Evolutionary conservation across 2,329 filamentous ascomycete genomes (phyloP).

Genomic region (Nannizzia gypsea): DNA sequence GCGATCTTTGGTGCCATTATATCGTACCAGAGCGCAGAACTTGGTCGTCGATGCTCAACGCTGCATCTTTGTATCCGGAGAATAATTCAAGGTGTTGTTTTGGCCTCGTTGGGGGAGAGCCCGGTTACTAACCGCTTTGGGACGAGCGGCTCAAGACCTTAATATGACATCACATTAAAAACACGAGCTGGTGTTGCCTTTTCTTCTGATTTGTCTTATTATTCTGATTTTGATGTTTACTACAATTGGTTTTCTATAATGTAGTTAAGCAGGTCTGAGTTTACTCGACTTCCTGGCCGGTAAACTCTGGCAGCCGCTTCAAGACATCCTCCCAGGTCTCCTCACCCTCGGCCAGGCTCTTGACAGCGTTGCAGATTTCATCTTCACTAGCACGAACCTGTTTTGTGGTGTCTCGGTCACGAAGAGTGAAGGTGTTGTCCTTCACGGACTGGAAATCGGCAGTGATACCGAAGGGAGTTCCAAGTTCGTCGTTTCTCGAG

Average conservation of each 20-base stretch:
- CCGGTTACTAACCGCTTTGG: conserved; percentile 1
- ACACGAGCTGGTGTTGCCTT: neutral
- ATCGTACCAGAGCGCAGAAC: neutral
- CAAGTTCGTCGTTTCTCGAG: conserved; percentile 87
- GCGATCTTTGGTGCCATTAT: conserved; percentile 30
- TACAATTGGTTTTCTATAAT: neutral
- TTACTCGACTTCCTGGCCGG: conserved; percentile 52
- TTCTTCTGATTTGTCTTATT: neutral
- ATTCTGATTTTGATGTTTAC: neutral
- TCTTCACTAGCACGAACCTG: conserved; percentile 78
- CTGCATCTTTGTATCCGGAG: neutral
- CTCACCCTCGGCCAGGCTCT: conserved; percentile 49
- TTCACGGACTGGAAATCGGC: conserved; percentile 92
- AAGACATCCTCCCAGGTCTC: conserved; percentile 60
- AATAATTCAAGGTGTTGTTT: neutral
- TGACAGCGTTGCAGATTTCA: conserved; percentile 64
- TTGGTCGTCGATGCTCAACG: neutral
- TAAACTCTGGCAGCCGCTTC: conserved; percentile 69
- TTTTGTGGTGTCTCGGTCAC: conserved; percentile 80
- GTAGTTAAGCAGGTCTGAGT: neutral
- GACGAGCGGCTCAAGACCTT: neutral
- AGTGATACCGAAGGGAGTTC: conserved; percentile 86
- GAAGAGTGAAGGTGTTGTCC: conserved; percentile 72
- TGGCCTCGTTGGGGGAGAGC: neutral
- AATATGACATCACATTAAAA: conserved; percentile 1